Base-by-base conservation (phyloP, 805 yeast species). In the Citeromyces nyonsensis region DNA sequence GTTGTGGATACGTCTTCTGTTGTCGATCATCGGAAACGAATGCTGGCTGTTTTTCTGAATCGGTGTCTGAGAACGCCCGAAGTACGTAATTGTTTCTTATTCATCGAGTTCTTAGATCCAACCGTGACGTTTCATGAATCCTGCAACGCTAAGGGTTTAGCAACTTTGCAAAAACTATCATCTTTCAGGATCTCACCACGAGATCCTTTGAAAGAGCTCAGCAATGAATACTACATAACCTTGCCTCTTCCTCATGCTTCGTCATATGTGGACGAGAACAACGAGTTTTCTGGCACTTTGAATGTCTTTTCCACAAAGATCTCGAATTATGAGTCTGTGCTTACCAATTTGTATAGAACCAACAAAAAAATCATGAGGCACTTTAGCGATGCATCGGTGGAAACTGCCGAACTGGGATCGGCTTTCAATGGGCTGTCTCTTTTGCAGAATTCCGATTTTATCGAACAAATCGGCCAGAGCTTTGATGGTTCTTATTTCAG, bases 401-500 rank as follows among this genome's bases (percentile, higher is more conserved):
- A 69, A 33, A 57, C 66, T 40, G 57, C 66, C 1, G 75, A 69
- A 31, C 46, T 69, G n/a, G 73, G 74, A 1, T 56, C 66, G 1
- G 49, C 56, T 5, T 60, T 67, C 43, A 70, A 69, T 39, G 51
- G 69, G 2, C 55, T 74, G 33, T 69, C 91, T 1, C 46, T 72
- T 3, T 60, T 73, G 7, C 54, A 56, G 33, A 55, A 53, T 35
- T 54, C 57, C 4, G 43, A 44, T 30, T 41, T 40, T 3, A 63
- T 83, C 38, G 97, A 91, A 47, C 72, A 73, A 39, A 69, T 84
- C 20, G 96, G 97, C 2, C 85, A 81, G 45, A 78, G 85, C 1
- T 74, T 82, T 39, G 97, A 91, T 50, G 67, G 75, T 26, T 71
- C 67, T 26, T 73, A 68, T 38, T 66, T 74, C 12, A 67, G 73